Percentiles rank a stretch among this genome's conserved stretches.
Evolutionary conservation across 179 eudicot genomes (phyloP).

Genomic region (Heliamphora ciliata): DNA sequence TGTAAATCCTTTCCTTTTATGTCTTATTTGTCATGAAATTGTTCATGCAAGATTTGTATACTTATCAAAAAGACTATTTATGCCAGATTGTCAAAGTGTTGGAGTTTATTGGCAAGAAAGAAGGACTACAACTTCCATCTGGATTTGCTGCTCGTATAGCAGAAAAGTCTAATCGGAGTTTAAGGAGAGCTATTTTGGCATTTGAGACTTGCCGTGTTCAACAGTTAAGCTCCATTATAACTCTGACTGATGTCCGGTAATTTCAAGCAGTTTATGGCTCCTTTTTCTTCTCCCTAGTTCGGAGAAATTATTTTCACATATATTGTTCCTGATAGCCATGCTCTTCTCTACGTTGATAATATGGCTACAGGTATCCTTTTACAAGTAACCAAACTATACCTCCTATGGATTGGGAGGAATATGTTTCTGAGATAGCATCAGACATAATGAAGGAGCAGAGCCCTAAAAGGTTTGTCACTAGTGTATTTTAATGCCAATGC

Average conservation of each 20-base stretch:
- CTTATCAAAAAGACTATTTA: neutral
- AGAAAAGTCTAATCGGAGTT: conserved; percentile 71
- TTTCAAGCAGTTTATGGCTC: neutral
- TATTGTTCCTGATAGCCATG: neutral
- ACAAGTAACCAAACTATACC: conserved; percentile 64
- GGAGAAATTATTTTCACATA: neutral
- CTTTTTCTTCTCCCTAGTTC: conserved; percentile 7
- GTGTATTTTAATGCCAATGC: neutral
- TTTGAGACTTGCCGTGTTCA: conserved; percentile 90
- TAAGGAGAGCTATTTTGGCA: conserved; percentile 80
- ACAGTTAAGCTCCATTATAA: conserved; percentile 50
- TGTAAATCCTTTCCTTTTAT: conserved; percentile 2
- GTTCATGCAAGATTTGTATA: conserved; percentile 49
- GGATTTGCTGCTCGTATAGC: conserved; percentile 80
- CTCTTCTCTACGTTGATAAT: conserved; percentile 13
- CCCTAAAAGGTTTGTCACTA: conserved; percentile 65
- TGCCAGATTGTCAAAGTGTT: conserved; percentile 74
- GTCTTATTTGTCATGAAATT: neutral
- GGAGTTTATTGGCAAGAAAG: conserved; percentile 86
- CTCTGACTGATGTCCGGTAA: conserved; percentile 7
- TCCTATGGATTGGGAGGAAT: conserved; percentile 97
- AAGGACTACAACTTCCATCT: conserved; percentile 66
- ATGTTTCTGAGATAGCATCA: conserved; percentile 74
- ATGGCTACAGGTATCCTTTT: conserved; percentile 66
- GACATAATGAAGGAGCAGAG: conserved; percentile 95